Conservation (phyloP, 1,284 basidiomycete species). For the Testicularia cyperi region DNA sequence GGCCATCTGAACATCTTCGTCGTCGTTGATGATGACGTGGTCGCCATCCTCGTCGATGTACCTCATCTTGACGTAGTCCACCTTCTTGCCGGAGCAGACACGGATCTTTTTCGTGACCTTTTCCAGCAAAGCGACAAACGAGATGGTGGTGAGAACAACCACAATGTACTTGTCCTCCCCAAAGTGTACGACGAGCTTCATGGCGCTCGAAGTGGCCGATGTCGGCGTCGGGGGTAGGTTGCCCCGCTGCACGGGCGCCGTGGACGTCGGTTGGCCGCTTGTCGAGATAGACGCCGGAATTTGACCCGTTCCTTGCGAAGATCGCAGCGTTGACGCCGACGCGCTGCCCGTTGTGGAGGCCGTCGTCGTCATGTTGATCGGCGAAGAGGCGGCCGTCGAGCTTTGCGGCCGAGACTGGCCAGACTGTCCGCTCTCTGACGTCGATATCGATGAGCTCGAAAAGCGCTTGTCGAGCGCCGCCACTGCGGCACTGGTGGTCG, state of each 20-base stretch:
- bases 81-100: conserved; percentile 60
- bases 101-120: conserved; percentile 89
- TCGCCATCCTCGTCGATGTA: conserved; percentile 59
- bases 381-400: conserved; percentile 50
- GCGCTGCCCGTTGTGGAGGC: neutral
- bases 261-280: neutral
- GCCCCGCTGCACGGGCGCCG: neutral
- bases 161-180: conserved; percentile 89
- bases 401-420: conserved; percentile 29
- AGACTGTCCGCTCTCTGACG: conserved; percentile 41
- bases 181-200: conserved; percentile 69
- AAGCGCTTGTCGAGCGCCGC: conserved; percentile 31
- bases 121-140: conserved; percentile 79
- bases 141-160: conserved; percentile 75
- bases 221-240: neutral
- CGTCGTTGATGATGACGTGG: conserved; percentile 49
- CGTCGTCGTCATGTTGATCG: conserved; percentile 18
- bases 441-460: conserved; percentile 40
- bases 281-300: neutral
- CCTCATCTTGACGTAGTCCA: conserved; percentile 29
- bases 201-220: conserved; percentile 27
- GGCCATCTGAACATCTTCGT: conserved; percentile 58
- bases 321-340: neutral
- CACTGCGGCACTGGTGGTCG: neutral
- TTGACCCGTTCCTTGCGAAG: too few relatives aligned